Evolutionary conservation across 495 filamentous ascomycete species (phyloP).

Genomic region (Extremus antarcticus): DNA sequence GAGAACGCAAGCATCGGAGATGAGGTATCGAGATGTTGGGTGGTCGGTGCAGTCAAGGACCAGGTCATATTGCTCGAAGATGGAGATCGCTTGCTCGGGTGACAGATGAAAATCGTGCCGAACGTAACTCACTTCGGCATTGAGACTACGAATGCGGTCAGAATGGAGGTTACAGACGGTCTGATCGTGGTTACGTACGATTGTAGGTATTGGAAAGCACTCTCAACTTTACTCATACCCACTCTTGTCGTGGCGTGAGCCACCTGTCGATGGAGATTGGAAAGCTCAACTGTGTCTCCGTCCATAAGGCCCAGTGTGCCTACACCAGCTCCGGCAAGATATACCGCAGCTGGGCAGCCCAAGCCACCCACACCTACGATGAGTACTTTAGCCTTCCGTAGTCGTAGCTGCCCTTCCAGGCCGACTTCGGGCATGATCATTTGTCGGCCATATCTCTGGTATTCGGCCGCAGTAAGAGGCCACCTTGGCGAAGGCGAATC

Average conservation of each 20-base stretch:
- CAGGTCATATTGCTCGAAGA: conserved; percentile 62
- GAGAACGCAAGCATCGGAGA: conserved; percentile 80
- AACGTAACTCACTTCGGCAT: conserved; percentile 54
- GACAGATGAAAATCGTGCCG: conserved; percentile 50
- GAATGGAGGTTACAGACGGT: not conserved
- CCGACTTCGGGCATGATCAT: conserved; percentile 84
- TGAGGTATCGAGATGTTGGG: conserved; percentile 79
- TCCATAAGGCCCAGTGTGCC: conserved; percentile 78
- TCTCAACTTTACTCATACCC: conserved; percentile 72
- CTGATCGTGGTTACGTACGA: conserved; percentile 37
- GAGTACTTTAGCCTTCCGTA: conserved; percentile 60
- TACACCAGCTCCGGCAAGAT: conserved; percentile 78
- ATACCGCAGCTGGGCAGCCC: conserved; percentile 82
- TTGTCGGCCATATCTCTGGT: conserved; percentile 80
- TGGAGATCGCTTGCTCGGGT: conserved; percentile 50
- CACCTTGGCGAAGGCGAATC: too few species aligned
- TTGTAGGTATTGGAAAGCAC: conserved; percentile 55
- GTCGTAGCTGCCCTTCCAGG: conserved; percentile 65
- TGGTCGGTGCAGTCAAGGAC: conserved; percentile 93
- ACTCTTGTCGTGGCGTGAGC: conserved; percentile 60
- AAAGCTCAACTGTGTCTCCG: conserved; percentile 74
- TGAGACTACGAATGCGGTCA: conserved; percentile 40
- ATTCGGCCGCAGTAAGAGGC: conserved; percentile 58
- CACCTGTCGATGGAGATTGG: conserved; percentile 90
- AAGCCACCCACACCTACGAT: conserved; percentile 89